Evolutionary conservation across 2,329 filamentous ascomycete species (phyloP), one percentile per base, ranked within the genome.

Genomic region (Aspergillus amoenus): DNA sequence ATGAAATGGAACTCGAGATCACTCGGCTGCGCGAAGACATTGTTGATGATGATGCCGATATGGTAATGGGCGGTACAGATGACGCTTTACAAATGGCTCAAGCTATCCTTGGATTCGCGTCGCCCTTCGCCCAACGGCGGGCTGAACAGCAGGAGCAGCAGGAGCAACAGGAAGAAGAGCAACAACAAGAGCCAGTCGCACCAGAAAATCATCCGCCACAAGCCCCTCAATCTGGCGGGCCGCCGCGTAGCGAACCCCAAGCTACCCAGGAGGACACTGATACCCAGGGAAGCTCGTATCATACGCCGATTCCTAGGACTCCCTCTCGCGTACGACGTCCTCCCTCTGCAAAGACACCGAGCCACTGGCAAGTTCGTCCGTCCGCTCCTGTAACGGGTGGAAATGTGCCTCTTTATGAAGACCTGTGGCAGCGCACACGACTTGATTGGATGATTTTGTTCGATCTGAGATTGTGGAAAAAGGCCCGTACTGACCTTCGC

Each of bases 381-480:
- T 79, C 83, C 17, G 83, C 83, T 32, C 93, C 90, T 70, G 83
- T 81, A 44, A 82, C 85, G 56, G 81, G 82, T 42, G 81, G 85
- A 32, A 83, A 82, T 53, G 78, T 88, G 6, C 88, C 88, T 47
- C 81, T 85, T 15, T 89, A 92, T 53, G 94, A 99, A 72, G 90
- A 99, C 68, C 81, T 99, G 5, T 92, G 91, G 78, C 87, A 93
- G 69, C 88, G 93, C 32, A 89, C 97, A 12, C 88, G 94, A 32
- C 81, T 99, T 5, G 94, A 99, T 74, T 96, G 91, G 85, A 83
- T 99, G 69, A 91, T 99, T 30, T 80, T 99, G 8, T 99, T 96
- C 71, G 94, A 99, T 72, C 78, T 99, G 51, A 83, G 94, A 42
- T 86, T 99, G 82, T 99, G 94, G 94, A 99, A 99, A 76, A 94